Percentiles rank a stretch among this genome's conserved stretches.
These are phyloP conservation scores for Dactylellina haptotyla DNA, from an alignment of 2,329 filamentous ascomycete species.

Conservation along the genomic window DNA sequence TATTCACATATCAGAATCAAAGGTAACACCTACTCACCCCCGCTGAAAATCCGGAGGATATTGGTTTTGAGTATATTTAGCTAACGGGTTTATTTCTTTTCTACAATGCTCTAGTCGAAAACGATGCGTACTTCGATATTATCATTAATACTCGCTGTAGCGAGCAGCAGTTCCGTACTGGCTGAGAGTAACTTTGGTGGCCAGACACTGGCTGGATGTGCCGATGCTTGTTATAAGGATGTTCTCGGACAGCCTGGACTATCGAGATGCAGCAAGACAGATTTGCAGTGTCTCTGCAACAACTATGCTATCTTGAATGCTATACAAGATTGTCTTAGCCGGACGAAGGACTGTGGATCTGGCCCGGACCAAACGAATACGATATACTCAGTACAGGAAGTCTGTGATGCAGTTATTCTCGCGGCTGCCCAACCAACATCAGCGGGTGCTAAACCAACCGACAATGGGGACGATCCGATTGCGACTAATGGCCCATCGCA, in stretches of 20 bases:
- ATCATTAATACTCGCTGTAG: conserved; percentile 27
- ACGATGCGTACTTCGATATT: conserved; percentile 39
- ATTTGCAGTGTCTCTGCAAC: conserved; percentile 38
- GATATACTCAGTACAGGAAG: conserved; percentile 31
- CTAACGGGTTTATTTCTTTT: conserved; percentile 6
- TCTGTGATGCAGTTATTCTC: conserved; percentile 45
- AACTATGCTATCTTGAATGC: conserved; percentile 32
- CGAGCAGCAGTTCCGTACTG: conserved; percentile 18
- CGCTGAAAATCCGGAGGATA: background rate
- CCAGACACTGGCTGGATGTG: conserved; percentile 18
- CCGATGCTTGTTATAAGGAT: conserved; percentile 38
- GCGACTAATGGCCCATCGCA: conserved; percentile 7
- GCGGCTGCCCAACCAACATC: conserved; percentile 25
- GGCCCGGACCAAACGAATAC: conserved; percentile 19
- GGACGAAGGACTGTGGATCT: conserved; percentile 37
- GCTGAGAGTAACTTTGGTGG: conserved; percentile 40
- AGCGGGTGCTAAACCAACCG: conserved; percentile 21
- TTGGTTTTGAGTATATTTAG: background rate
- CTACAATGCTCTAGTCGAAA: background rate
- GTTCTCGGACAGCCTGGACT: conserved; percentile 42
- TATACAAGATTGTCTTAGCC: conserved; percentile 39
- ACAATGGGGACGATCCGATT: conserved; percentile 15
- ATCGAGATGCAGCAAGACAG: conserved; percentile 28
- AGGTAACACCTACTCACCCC: conserved; percentile 18
- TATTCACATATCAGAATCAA: conserved; percentile 23